Base-by-base conservation (phyloP, 768 basidiomycete species). In the Collybia nuda region DNA sequence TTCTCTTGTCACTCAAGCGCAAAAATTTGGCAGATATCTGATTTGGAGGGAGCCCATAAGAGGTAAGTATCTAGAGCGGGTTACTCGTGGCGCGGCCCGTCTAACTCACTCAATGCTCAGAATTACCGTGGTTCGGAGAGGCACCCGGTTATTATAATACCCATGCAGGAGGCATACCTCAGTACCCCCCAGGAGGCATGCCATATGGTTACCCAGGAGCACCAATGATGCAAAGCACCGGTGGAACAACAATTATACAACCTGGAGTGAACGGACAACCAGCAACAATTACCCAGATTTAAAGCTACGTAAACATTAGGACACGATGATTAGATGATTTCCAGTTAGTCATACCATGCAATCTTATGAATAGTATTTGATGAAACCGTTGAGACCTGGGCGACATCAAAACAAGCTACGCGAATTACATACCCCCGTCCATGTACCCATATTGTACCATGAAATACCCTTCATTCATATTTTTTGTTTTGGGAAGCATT, bases 51-150 rank as follows among this genome's bases (percentile, higher is more conserved):
- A 83, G 58, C 82, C 84, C 14, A 82, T 82, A 51, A 67, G 72
- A 63, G 76, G 77, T 78, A 42, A 41, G 67, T 40, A 26, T 44
- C 35, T 14, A 11, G 32, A 11, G 32, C 12, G 12, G 7, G 6
- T 32, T 32, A 11, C 3, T 26, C 7, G 24, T 32, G 14, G 32
- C 3, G 21, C 51, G 32, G 41, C 24, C 17, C 12, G 5, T 32
- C 14, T 47, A 26, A 23, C n/a, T 39, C 35, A 36, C 18, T 43
- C 22, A 21, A n/a, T 26, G 40, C 39, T 2, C 66, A 72, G 86
- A 90, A 56, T 75, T 91, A 8, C 85, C 84, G 1, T 90, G 89
- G 89, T 90, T 85, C 59, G 81, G 81, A 41, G 83, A 90, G 71
- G 71, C 72, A 56, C 86, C 86, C 19, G 85, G 84, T 35, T 85